Evolutionary conservation across 306 rosid genomes (phyloP), one percentile per base, ranked within the genome.

Genomic region (Cucumis hystrix): DNA sequence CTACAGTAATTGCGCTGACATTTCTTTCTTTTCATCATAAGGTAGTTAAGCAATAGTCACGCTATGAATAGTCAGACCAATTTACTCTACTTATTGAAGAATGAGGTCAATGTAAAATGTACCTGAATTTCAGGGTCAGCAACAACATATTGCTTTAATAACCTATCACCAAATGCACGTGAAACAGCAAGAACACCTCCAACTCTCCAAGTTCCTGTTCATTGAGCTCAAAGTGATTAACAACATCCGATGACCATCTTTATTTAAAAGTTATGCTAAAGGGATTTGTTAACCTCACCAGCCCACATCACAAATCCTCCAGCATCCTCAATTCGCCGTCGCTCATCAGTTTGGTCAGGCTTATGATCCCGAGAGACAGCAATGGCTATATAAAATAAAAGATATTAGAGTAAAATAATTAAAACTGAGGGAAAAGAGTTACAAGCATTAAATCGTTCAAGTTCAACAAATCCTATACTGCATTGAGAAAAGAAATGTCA

Each of bases 231-330:
- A 64, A 41, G 75, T 23, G 25, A 71, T 15, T 71, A 49, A 23
- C 25, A 49, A 23, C 25, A 15, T 49, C 45, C 9, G 28, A 47
- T 17, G 2, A 25, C 15, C 21, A 23, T 60, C 10, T 20, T 58
- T 59, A 41, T 61, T 25, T 58, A 18, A 37, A 66, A 30, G 72
- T 78, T 8, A 18, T 52, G 43, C 14, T 55, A 54, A 5, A 78
- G 56, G 43, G 30, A 7, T n/a, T 13, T n/a, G 57, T 17, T 76
- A 41, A 76, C 25, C 69, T 41, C 28, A 93, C 97, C 97, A 28
- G 98, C 98, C 98, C 98, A 93, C 92, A 93, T 91, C 11, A 93
- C 97, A 90, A 93, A 93, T 61, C 97, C 97, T 58, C 98, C 98
- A 1, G 98, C 98, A 5, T 93, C 89, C 86, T 93, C 97, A 79